phyloP scores from a whole-genome alignment of 2,329 filamentous ascomycete species.

The Claviceps paspali region DNA sequence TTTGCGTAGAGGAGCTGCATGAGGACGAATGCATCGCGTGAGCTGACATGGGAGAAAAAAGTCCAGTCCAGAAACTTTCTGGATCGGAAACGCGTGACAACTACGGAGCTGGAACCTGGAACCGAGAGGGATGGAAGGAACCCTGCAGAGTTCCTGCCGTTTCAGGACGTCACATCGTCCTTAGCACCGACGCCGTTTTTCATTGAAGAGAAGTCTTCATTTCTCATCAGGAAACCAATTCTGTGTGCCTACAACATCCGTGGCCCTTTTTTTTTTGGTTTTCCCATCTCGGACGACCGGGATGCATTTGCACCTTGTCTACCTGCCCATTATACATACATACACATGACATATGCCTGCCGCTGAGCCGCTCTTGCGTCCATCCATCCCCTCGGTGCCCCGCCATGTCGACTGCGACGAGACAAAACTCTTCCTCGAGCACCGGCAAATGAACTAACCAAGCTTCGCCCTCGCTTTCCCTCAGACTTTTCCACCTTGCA shows the following conservation, averaged over 20 bases:
- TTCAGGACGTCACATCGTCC: conserved; percentile 1
- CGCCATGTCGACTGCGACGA: not conserved
- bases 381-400: not conserved
- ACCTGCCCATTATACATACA: no score
- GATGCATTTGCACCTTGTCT: no score
- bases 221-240: no score
- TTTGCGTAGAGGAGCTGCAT: conserved; percentile 16
- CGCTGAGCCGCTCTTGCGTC: no score
- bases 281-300: no score
- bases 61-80: no score
- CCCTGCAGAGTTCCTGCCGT: conserved; percentile 5
- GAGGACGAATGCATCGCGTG: conserved; percentile 10
- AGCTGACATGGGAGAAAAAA: no score
- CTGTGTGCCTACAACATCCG: no score
- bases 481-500: not conserved
- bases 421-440: not conserved
- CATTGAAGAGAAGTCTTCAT: no score
- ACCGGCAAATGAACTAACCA: not conserved
- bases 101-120: not conserved
- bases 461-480: not conserved
- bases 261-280: no score
- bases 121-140: not conserved
- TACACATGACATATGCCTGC: no score
- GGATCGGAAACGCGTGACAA: not conserved
- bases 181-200: no score